Conservation (phyloP, 176 grass and related monocot genomes). For the Avena eriantha region DNA sequence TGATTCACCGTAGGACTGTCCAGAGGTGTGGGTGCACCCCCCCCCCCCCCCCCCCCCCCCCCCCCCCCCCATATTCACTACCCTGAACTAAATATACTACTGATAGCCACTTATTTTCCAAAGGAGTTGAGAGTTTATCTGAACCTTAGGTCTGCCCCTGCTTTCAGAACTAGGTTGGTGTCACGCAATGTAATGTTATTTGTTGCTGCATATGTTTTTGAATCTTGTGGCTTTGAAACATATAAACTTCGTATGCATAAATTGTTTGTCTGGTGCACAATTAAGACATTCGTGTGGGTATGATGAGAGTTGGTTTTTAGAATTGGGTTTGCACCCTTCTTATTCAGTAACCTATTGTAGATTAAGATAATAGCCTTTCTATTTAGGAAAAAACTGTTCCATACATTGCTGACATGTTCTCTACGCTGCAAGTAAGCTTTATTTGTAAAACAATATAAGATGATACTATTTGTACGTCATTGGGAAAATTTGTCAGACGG, state of each 20-base stretch:
- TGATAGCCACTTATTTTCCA: neutral
- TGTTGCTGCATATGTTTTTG: neutral
- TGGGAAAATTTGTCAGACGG: conserved; percentile 77
- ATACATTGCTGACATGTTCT: conserved; percentile 19
- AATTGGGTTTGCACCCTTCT: conserved; percentile 11
- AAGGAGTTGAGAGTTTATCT: neutral
- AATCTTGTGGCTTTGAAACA: conserved; percentile 21
- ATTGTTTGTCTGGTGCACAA: neutral
- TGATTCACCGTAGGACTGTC: no score
- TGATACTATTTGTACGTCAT: conserved; percentile 42
- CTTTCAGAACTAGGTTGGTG: conserved; percentile 5
- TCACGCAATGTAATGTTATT: neutral
- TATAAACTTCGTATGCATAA: neutral
- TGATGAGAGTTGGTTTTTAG: neutral
- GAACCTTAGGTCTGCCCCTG: neutral
- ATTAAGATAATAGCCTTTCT: conserved; percentile 3
- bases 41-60: no score
- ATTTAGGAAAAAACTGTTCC: neutral
- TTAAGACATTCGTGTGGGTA: neutral
- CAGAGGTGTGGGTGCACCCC: no score
- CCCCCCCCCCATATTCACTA: neutral
- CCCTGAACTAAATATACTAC: neutral
- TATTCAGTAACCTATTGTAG: neutral
- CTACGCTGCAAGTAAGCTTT: neutral
- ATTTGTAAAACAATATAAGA: conserved; percentile 24